Evolutionary conservation across 1,284 basidiomycete genomes (phyloP).

Genomic region (Trichosporon sp.): DNA sequence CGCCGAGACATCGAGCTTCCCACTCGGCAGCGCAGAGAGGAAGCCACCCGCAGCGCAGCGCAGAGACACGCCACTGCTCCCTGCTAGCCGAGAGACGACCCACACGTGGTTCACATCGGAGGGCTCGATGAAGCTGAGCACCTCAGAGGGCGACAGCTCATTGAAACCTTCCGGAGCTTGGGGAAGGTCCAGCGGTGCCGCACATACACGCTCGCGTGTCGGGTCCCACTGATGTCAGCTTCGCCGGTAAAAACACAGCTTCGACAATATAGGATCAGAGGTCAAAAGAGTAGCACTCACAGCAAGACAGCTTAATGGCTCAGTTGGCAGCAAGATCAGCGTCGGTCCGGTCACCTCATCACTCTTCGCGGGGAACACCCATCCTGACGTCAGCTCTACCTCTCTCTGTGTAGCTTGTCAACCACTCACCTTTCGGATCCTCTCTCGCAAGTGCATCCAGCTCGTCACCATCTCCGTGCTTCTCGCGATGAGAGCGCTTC

Average conservation of each 20-base stretch:
- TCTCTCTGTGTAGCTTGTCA: not conserved
- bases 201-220: constrained; percentile 39
- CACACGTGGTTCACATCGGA: constrained; percentile 52
- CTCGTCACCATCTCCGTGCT: constrained; percentile 27
- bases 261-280: not conserved
- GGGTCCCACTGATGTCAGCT: constrained; percentile 40
- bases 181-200: constrained; percentile 43
- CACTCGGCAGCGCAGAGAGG: constrained; percentile 43
- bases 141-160: constrained; percentile 39
- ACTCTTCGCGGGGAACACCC: constrained; percentile 47
- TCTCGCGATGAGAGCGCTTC: constrained; percentile 46
- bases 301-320: constrained; percentile 40
- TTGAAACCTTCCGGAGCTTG: constrained; percentile 43
- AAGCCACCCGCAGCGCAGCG: constrained; percentile 44
- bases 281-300: constrained; percentile 22
- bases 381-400: constrained; percentile 31
- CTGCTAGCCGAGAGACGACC: constrained; percentile 51
- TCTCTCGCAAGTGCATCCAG: constrained; percentile 37
- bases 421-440: constrained; percentile 37
- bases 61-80: constrained; percentile 50
- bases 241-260: not conserved
- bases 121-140: constrained; percentile 44
- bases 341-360: constrained; percentile 48
- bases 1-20: constrained; percentile 35
- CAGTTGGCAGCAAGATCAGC: constrained; percentile 45